Conservation (phyloP, 352 stramenopile genomes). For the Phytophthora kernoviae region DNA sequence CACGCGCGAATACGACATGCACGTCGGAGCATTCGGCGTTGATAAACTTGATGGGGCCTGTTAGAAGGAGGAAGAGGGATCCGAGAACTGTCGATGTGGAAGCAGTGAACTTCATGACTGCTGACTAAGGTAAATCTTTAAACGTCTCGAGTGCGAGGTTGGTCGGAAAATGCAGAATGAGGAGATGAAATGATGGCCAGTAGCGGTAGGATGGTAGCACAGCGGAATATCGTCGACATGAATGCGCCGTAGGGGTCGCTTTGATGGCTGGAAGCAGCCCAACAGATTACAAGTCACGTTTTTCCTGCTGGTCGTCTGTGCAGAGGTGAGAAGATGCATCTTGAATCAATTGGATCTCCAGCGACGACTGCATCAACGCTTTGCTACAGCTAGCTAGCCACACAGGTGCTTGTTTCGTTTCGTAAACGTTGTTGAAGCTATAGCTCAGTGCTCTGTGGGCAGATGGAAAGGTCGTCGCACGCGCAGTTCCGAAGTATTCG, state of each 20-base stretch:
- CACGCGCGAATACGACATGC: slow-evolving; percentile 33
- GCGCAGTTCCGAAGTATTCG: slow-evolving; percentile 1
- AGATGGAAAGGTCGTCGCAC: slow-evolving; percentile 1
- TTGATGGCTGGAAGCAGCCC: background rate
- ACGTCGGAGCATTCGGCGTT: slow-evolving; percentile 24
- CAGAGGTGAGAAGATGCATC: background rate
- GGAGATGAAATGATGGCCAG: slow-evolving; percentile 5
- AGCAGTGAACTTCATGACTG: slow-evolving; percentile 7
- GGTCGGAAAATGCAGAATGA: slow-evolving; percentile 6
- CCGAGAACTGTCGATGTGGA: slow-evolving; percentile 5
- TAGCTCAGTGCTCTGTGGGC: background rate
- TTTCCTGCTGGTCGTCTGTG: background rate
- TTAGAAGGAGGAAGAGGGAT: background rate
- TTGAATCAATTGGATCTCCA: background rate
- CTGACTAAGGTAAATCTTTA: background rate
- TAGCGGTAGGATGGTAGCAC: slow-evolving; percentile 1
- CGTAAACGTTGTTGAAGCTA: slow-evolving; percentile 1
- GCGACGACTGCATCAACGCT: background rate
- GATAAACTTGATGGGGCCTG: slow-evolving; percentile 4
- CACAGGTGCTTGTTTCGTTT: background rate
- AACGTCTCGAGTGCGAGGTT: background rate
- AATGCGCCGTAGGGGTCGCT: background rate
- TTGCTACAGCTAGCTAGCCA: background rate
- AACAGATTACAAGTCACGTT: slow-evolving; percentile 1
- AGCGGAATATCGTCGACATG: background rate